Evolutionary conservation across 2,329 filamentous ascomycete species (phyloP).

Genomic region (Colletotrichum scovillei): DNA sequence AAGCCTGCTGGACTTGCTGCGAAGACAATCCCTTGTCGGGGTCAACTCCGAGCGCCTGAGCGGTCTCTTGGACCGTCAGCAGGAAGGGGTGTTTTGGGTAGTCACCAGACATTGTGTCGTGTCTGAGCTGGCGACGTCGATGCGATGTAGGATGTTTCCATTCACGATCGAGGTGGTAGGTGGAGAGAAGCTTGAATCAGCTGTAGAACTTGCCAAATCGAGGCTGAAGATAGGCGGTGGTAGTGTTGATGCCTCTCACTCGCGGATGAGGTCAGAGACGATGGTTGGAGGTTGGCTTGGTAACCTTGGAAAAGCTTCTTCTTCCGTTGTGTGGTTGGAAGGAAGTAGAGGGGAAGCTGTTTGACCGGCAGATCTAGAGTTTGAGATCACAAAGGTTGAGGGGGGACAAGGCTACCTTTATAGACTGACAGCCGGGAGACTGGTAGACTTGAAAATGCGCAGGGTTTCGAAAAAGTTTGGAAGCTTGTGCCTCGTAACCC

Average conservation of each 20-base stretch:
- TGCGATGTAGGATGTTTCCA: conserved; percentile 10
- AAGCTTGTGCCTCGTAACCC: conserved; percentile 21
- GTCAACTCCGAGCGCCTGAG: conserved; percentile 70
- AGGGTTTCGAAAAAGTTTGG: conserved; percentile 29
- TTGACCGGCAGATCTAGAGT: conserved; percentile 10
- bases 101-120: conserved; percentile 54
- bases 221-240: not conserved
- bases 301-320: conserved; percentile 17
- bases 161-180: not conserved
- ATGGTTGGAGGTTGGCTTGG: conserved; percentile 29
- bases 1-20: conserved; percentile 67
- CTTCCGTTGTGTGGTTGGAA: conserved; percentile 15
- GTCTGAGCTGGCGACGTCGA: conserved; percentile 28
- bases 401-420: conserved; percentile 35
- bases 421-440: conserved; percentile 22
- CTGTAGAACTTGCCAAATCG: not conserved
- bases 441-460: conserved; percentile 24
- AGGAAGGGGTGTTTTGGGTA: conserved; percentile 70
- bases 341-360: conserved; percentile 5
- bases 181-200: not conserved
- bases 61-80: conserved; percentile 71
- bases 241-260: not conserved
- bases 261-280: not conserved
- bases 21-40: conserved; percentile 75
- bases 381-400: not conserved